Evolutionary conservation across 73 alveolate genomes (phyloP), one percentile per base, ranked within the genome.

Genomic region (Tetrahymena thermophila): DNA sequence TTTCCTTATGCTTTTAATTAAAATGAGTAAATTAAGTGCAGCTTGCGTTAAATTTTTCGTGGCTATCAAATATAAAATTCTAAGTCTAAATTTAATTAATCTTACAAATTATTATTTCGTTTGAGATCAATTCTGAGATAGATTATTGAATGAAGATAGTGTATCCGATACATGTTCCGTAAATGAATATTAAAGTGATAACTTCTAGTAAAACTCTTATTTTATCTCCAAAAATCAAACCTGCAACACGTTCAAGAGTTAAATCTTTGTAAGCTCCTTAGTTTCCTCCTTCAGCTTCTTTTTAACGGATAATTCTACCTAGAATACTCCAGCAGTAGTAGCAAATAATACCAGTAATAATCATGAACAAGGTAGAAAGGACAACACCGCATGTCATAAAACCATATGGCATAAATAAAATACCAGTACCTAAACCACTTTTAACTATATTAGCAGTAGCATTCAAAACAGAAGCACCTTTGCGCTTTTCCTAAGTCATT

Each of bases 361-460:
- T 31, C 89, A 71, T 71, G 37, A 71, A 71, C n/a, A 71, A 71
- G 17, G 89, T 71, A 31, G 89, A 71, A 71, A 71, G 89, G 38
- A 71, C 89, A 28, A 71, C 89, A n/a, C 89, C 89, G 31, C 89
- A 71, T 23, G 35, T 71, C 89, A 71, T 71, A 8, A 71, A 71
- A 2, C 89, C 89, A 71, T 71, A 71, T 4, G 89, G 89, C 89
- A 71, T 71, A 13, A 71, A 71, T 71, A 71, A 13, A 4, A 71
- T 71, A 71, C 89, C 89, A 71, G 89, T 71, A 71, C 89, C 89
- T n/a, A 71, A 71, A 71, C 89, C 89, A 71, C 89, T 71, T 31
- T 71, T 71, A 13, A 71, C 89, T 19, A 71, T 71, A 31, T 71
- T 71, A 23, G 89, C 89, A 28, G 89, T 71, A 25, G 89, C 89